Evolutionary conservation across 176 grass and related monocot genomes (phyloP).

Genomic region (Carex myosuroides): DNA sequence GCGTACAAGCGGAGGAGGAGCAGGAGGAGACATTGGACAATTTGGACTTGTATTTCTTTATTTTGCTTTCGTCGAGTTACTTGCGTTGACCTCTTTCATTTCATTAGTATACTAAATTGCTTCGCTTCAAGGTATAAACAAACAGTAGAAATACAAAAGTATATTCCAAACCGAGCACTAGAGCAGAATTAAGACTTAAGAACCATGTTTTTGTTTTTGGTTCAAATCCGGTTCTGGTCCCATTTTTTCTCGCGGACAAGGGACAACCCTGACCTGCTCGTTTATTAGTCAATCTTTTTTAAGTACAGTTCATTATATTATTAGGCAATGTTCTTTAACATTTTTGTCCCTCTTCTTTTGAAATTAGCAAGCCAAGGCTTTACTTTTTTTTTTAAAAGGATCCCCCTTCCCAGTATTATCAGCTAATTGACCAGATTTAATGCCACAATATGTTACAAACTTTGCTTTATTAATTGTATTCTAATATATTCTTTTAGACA

Average conservation of each 20-base stretch:
- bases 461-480: too few species aligned
- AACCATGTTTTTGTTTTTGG: neutral
- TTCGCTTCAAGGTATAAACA: neutral
- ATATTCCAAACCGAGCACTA: neutral
- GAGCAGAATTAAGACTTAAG: too few species aligned
- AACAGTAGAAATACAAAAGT: neutral
- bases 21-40: neutral
- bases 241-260: neutral
- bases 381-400: too few species aligned
- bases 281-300: neutral
- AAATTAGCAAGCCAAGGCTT: neutral
- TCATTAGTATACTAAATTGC: constrained; percentile 7
- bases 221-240: neutral
- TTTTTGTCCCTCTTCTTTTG: neutral
- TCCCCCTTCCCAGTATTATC: too few species aligned
- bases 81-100: constrained; percentile 12
- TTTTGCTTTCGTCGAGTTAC: neutral
- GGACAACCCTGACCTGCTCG: neutral
- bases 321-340: neutral
- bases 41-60: neutral
- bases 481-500: too few species aligned
- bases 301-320: neutral
- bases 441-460: too few species aligned
- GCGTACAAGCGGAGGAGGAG: neutral
- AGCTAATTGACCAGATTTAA: too few species aligned